Percentiles rank a stretch among this genome's conserved stretches.
Conservation (phyloP, 192 early-diverging fungal genomes). For the Geranomyces michiganensis region DNA sequence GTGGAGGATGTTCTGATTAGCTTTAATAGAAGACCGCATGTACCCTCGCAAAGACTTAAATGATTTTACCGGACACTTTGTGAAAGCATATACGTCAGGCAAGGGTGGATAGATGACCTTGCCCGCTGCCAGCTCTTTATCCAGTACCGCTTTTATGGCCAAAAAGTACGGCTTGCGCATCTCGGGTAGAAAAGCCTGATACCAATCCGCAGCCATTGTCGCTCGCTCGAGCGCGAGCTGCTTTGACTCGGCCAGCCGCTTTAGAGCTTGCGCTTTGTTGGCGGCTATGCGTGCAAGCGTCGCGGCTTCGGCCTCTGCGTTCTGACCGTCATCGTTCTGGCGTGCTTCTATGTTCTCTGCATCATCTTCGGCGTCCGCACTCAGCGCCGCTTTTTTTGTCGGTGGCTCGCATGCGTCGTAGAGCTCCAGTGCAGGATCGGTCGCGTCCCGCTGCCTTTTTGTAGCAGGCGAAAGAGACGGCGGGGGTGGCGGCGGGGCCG, state of each 20-base stretch:
- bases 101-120: constrained; percentile 74
- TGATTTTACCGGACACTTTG: constrained; percentile 53
- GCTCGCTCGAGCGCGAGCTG: constrained; percentile 39
- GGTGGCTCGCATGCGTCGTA: neutral
- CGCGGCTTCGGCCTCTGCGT: neutral
- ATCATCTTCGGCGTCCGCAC: neutral
- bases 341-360: too few relatives aligned
- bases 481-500: too few relatives aligned
- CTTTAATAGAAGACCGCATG: neutral
- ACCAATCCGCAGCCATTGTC: constrained; percentile 73
- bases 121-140: constrained; percentile 51
- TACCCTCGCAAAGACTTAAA: neutral
- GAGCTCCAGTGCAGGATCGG: neutral
- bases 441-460: too few relatives aligned
- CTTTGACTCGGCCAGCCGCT: neutral
- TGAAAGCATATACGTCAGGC: constrained; percentile 78
- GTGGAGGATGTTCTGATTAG: neutral
- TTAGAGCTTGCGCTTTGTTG: neutral
- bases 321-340: neutral
- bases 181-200: constrained; percentile 34
- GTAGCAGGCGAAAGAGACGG: too few relatives aligned
- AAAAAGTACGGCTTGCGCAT: constrained; percentile 48
- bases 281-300: neutral
- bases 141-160: constrained; percentile 73
- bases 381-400: neutral